A percentile compares a stretch with the other conserved stretches of the same genome.
phyloP scores from a whole-genome alignment of 2,329 filamentous ascomycete genomes.

The Trichoderma atroviride region DNA sequence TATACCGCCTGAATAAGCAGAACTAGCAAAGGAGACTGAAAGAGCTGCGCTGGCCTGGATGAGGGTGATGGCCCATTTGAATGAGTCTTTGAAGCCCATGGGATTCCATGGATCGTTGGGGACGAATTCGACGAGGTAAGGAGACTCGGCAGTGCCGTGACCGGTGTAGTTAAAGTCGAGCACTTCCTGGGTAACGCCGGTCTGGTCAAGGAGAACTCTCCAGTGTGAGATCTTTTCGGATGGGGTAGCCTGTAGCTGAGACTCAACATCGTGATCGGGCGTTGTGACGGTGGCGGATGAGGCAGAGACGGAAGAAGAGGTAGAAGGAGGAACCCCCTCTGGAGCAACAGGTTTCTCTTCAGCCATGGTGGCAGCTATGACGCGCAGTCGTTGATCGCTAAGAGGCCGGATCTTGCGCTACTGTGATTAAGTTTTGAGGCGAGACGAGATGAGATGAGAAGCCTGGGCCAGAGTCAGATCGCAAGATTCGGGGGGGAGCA shows the following conservation, averaged over 20 bases:
- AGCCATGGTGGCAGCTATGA: constrained; percentile 14
- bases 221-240: constrained; percentile 47
- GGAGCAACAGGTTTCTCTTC: constrained; percentile 16
- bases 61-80: constrained; percentile 68
- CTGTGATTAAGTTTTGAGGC: background rate
- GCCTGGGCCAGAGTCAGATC: constrained; percentile 11
- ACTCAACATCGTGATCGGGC: constrained; percentile 48
- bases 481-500: constrained; percentile 2
- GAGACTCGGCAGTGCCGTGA: constrained; percentile 66
- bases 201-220: constrained; percentile 59
- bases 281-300: constrained; percentile 36
- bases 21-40: constrained; percentile 70
- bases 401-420: background rate
- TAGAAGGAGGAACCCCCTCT: constrained; percentile 4
- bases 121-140: constrained; percentile 70
- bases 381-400: constrained; percentile 7
- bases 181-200: constrained; percentile 59
- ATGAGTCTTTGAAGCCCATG: constrained; percentile 55
- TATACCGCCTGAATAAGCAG: constrained; percentile 65
- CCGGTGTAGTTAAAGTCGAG: constrained; percentile 60
- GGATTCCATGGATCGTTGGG: constrained; percentile 69
- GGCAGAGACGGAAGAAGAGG: constrained; percentile 30
- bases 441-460: background rate
- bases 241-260: constrained; percentile 38
- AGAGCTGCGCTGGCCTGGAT: constrained; percentile 68